Percentiles rank a stretch among this genome's conserved stretches.
Conservation (phyloP, 176 grass and related monocot species). For the Elymus sibiricus region DNA sequence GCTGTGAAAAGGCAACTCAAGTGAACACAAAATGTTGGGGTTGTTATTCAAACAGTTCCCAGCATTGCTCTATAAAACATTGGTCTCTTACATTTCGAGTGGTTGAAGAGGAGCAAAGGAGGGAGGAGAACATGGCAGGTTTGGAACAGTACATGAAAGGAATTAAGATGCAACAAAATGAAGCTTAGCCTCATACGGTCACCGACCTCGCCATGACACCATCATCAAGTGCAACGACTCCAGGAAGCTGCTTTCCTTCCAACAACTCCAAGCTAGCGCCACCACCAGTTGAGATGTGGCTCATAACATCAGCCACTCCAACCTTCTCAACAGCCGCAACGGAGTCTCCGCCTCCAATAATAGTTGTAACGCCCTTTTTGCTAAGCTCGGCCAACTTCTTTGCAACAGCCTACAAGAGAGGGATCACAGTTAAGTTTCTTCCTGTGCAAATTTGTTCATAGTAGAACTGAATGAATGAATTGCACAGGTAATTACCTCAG, state of each 20-base stretch:
- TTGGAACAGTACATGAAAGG: background rate
- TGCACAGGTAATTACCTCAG: constrained; percentile 38
- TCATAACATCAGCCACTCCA: constrained; percentile 79
- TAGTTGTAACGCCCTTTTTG: constrained; percentile 62
- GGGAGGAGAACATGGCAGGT: constrained; percentile 10
- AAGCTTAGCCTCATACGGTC: constrained; percentile 49
- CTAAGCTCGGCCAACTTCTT: constrained; percentile 78
- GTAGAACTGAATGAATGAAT: background rate
- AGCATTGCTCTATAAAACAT: constrained; percentile 50
- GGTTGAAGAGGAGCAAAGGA: background rate
- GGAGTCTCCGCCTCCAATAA: constrained; percentile 79
- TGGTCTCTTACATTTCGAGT: constrained; percentile 34
- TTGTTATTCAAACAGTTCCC: constrained; percentile 33
- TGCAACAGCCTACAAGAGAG: constrained; percentile 52
- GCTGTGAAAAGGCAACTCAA: background rate
- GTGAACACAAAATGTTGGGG: background rate
- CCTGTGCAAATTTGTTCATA: background rate
- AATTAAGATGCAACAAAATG: constrained; percentile 28
- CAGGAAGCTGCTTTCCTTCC: constrained; percentile 76
- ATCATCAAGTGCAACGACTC: constrained; percentile 64
- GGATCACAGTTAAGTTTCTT: constrained; percentile 2
- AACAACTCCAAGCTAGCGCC: constrained; percentile 76
- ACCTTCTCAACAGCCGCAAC: constrained; percentile 80
- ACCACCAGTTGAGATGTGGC: constrained; percentile 76
- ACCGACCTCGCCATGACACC: constrained; percentile 9